Evolutionary conservation across 2,329 filamentous ascomycete species (phyloP), one percentile per base, ranked within the genome.

Genomic region (Paramyrothecium roridum): DNA sequence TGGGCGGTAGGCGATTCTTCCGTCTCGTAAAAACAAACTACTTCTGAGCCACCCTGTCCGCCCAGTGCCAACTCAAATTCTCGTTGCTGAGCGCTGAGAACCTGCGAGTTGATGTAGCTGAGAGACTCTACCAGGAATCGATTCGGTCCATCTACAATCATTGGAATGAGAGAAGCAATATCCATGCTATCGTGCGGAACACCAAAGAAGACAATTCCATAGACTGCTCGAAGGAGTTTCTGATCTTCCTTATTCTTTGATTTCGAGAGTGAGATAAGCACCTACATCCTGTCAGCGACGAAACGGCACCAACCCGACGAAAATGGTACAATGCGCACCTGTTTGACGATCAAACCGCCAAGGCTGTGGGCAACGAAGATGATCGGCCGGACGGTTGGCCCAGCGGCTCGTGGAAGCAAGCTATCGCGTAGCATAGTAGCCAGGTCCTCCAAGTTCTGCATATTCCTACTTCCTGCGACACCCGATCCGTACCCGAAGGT

Each of bases 1-100:
- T 54, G 49, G 57, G 65, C 63, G 17, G 65, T 66, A 12, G 57
- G 63, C 21, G 64, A 67, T 45, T 54, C 20, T 13, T 54, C 19
- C 2, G 65, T 67, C 53, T 67, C 63, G 48, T 64, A 66, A 52
- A 65, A 67, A 52, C 60, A 66, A 26, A 63, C 47, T 13, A 66
- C 45, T 53, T 65, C 58, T 13, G 55, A 59, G 2, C 57, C 48
- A 7, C 55, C 57, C 46, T 59, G 40, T 13, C 12, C 22, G 2
- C 57, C 58, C 12, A 65, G 37, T 10, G 57, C 54, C 12, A 21
- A 33, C n/a, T 45, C 19, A 37, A 59, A 59, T 30, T 55, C 54
- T 12, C 52, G 37, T 11, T 59, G 54, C 45, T 53, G 52, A 19
- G 6, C 53, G 16, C 4, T 52, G 12, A 59, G 48, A 1, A 53